Percentiles rank a stretch among this genome's conserved stretches.
Conservation (phyloP, 1,139 yeast species). For the Lodderomyces metapsilosis region DNA sequence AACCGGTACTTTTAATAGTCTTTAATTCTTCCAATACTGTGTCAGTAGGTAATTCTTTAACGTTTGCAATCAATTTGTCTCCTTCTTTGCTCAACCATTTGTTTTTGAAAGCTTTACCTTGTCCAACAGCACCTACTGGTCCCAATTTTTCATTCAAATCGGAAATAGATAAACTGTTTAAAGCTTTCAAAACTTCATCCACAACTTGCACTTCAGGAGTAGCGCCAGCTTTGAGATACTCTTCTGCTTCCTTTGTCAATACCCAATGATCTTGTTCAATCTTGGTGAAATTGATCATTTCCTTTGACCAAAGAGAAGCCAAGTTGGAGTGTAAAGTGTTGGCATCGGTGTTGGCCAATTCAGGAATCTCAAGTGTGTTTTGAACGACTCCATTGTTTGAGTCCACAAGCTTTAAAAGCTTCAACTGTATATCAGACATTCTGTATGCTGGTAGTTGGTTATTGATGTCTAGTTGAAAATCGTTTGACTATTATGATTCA, state of each 20-base stretch:
- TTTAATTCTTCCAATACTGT: constrained; percentile 64
- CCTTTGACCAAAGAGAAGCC: constrained; percentile 81
- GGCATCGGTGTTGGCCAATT: constrained; percentile 37
- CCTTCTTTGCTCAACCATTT: constrained; percentile 94
- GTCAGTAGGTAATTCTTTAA: constrained; percentile 56
- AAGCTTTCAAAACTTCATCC: constrained; percentile 67
- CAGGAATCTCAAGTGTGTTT: constrained; percentile 62
- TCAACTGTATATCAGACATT: constrained; percentile 6
- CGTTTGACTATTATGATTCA: constrained; percentile 1
- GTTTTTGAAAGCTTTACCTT: constrained; percentile 97
- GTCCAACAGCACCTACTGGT: constrained; percentile 84
- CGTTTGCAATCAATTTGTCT: constrained; percentile 67
- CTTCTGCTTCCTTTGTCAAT: constrained; percentile 79
- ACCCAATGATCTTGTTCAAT: constrained; percentile 76
- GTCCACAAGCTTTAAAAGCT: constrained; percentile 61
- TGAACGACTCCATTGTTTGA: constrained; percentile 53
- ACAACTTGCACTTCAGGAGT: constrained; percentile 88
- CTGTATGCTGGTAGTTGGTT: not conserved
- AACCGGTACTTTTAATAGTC: constrained; percentile 57
- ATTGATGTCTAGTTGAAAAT: not conserved
- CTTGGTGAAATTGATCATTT: constrained; percentile 73
- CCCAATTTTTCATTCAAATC: constrained; percentile 83
- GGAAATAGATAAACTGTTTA: constrained; percentile 78
- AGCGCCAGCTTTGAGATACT: constrained; percentile 66
- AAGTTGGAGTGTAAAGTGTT: constrained; percentile 64